phyloP scores from a whole-genome alignment of 2,329 filamentous ascomycete genomes.

The Cryoendolithus antarcticus region DNA sequence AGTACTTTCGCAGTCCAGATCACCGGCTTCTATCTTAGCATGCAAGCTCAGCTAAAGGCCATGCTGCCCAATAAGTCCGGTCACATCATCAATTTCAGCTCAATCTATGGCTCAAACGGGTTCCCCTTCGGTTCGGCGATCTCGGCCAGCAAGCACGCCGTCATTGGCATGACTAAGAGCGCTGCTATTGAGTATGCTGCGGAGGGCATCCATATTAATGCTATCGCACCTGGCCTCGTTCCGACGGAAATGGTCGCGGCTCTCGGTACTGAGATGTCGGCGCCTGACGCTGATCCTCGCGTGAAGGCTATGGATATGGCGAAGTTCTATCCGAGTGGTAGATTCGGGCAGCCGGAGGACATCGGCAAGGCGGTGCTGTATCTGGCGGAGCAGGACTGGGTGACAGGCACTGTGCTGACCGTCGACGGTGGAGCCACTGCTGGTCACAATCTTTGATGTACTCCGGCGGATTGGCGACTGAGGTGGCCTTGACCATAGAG shows the following conservation, averaged over 20 bases:
- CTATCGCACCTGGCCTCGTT: constrained; percentile 14
- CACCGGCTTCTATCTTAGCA: constrained; percentile 5
- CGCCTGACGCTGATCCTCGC: constrained; percentile 1
- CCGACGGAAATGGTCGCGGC: constrained; percentile 1
- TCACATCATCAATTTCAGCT: constrained; percentile 28
- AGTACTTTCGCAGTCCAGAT: constrained; percentile 29
- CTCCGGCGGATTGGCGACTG: background rate
- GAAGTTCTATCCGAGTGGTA: constrained; percentile 1
- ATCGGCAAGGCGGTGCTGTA: constrained; percentile 3
- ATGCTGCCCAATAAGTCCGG: constrained; percentile 31
- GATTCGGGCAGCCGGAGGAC: constrained; percentile 1
- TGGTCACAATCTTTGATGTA: no score
- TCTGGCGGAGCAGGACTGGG: constrained; percentile 4
- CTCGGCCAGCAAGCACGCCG: constrained; percentile 28
- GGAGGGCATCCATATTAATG: constrained; percentile 13
- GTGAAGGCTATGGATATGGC: background rate
- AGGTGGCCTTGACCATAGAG: no score
- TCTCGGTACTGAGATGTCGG: background rate
- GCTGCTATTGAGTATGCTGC: constrained; percentile 13
- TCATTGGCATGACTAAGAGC: constrained; percentile 30
- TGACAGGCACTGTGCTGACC: constrained; percentile 2
- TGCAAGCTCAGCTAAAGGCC: constrained; percentile 28
- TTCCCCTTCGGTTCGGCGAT: constrained; percentile 26
- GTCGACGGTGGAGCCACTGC: background rate
- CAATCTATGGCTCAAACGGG: constrained; percentile 28